A percentile compares a stretch with the other conserved stretches of the same genome.
Evolutionary conservation across 1,284 basidiomycete genomes (phyloP).

Genomic region (Ceratobasidium sp.): DNA sequence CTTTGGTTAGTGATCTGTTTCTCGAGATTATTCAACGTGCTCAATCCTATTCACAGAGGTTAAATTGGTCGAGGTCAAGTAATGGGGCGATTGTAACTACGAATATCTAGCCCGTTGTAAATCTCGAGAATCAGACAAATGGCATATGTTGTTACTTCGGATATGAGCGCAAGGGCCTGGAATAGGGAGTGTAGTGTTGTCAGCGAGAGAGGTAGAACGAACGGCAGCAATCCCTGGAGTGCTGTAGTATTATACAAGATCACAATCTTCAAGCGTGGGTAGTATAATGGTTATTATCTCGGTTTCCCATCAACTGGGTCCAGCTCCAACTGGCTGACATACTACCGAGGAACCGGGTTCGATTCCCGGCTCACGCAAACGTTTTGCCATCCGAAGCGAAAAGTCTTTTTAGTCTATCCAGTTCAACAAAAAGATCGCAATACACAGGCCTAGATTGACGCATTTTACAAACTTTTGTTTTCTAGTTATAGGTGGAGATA

Average conservation of each 20-base stretch:
- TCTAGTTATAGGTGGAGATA: too few relatives aligned
- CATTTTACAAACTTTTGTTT: too few relatives aligned
- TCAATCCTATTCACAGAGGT: conserved; percentile 60
- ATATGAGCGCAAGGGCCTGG: too few relatives aligned
- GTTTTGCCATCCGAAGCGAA: too few relatives aligned
- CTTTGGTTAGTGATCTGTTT: conserved; percentile 63
- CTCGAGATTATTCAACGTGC: conserved; percentile 32
- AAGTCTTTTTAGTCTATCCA: too few relatives aligned
- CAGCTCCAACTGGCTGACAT: not conserved
- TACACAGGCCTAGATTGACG: too few relatives aligned
- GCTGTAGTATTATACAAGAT: not conserved
- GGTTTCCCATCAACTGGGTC: conserved; percentile 35
- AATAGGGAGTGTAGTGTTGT: not conserved
- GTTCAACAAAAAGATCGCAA: too few relatives aligned
- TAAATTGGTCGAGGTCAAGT: conserved; percentile 59
- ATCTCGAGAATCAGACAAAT: not conserved
- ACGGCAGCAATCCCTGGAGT: not conserved
- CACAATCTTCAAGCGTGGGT: conserved; percentile 5
- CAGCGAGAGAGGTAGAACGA: not conserved
- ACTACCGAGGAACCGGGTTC: conserved; percentile 34
- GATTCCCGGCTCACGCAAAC: conserved; percentile 32
- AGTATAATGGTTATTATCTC: conserved; percentile 37
- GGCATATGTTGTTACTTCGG: not conserved
- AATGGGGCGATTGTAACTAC: not conserved
- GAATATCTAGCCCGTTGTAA: not conserved